phyloP scores from a whole-genome alignment of 352 stramenopile species.

The Aphanomyces invadans region DNA sequence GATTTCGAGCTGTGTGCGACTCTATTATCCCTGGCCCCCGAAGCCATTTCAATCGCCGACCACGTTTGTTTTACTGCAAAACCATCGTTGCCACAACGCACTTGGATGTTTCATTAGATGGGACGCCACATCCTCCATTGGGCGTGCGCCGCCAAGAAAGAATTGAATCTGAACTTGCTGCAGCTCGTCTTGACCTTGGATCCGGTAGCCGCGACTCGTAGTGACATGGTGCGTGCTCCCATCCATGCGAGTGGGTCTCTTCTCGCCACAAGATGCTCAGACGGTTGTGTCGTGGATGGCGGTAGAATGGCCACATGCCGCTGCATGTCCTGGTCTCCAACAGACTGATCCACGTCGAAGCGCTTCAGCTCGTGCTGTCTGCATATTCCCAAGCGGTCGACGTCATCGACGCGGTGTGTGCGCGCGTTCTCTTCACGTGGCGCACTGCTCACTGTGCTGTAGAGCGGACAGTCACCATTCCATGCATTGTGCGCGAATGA shows the following conservation, averaged over 20 bases:
- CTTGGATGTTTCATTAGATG: constrained; percentile 31
- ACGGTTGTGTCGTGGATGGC: background rate
- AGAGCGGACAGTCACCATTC: constrained; percentile 37
- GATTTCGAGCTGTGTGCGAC: constrained; percentile 37
- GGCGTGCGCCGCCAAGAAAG: constrained; percentile 35
- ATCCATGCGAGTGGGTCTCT: no score
- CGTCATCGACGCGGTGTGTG: constrained; percentile 31
- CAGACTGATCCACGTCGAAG: constrained; percentile 25
- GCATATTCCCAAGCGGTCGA: constrained; percentile 31
- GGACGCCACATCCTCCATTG: constrained; percentile 50
- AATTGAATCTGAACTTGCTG: constrained; percentile 20
- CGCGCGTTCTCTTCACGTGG: no score
- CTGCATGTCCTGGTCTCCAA: constrained; percentile 56
- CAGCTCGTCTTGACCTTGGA: constrained; percentile 29
- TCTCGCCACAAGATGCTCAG: no score
- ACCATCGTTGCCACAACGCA: background rate
- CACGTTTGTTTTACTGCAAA: constrained; percentile 26
- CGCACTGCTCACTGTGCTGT: no score
- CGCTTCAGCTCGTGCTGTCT: constrained; percentile 33
- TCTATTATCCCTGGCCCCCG: constrained; percentile 32
- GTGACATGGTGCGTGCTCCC: constrained; percentile 25
- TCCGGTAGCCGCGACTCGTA: background rate
- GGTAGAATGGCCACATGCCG: constrained; percentile 43
- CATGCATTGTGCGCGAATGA: constrained; percentile 67
- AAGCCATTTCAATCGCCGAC: constrained; percentile 34